phyloP scores from a whole-genome alignment of 2,329 filamentous ascomycete species.

The Aspergillus unguis region DNA sequence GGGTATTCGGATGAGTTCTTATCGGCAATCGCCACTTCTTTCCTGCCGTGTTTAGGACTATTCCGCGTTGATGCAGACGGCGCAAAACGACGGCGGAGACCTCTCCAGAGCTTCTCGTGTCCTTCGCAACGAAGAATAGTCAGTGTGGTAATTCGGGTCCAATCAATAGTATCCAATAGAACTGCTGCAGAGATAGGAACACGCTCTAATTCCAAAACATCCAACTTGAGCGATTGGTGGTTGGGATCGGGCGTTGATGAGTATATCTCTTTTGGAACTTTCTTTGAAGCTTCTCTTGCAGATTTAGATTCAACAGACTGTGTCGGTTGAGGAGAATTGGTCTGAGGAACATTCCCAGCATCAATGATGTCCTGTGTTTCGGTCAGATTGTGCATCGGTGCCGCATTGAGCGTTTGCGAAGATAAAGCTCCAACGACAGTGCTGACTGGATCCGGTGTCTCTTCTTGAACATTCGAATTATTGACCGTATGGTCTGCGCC shows the following conservation, averaged over 20 bases:
- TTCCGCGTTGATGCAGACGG: conserved; percentile 34
- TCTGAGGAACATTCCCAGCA: neutral
- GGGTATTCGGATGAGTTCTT: conserved; percentile 49
- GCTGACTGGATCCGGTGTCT: neutral
- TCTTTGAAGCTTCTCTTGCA: conserved; percentile 9
- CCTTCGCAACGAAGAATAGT: conserved; percentile 72
- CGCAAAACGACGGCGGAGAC: conserved; percentile 61
- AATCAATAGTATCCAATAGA: conserved; percentile 69
- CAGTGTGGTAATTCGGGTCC: conserved; percentile 66
- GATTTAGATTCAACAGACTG: conserved; percentile 1
- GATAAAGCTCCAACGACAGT: neutral
- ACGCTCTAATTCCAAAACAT: conserved; percentile 70
- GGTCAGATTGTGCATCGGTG: neutral
- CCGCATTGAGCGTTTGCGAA: neutral
- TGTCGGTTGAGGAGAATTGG: neutral
- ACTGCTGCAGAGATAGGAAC: conserved; percentile 69
- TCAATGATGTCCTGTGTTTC: neutral
- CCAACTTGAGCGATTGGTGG: conserved; percentile 57
- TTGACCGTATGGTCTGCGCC: neutral
- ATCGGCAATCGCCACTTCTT: conserved; percentile 1
- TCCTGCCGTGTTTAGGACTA: conserved; percentile 10
- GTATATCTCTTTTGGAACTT: neutral
- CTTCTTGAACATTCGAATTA: neutral
- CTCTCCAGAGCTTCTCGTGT: conserved; percentile 72
- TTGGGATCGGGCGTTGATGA: conserved; percentile 11